These are phyloP conservation scores for Phytophthora pluvialis DNA, from an alignment of 352 stramenopile species.

Conservation along the genomic window DNA sequence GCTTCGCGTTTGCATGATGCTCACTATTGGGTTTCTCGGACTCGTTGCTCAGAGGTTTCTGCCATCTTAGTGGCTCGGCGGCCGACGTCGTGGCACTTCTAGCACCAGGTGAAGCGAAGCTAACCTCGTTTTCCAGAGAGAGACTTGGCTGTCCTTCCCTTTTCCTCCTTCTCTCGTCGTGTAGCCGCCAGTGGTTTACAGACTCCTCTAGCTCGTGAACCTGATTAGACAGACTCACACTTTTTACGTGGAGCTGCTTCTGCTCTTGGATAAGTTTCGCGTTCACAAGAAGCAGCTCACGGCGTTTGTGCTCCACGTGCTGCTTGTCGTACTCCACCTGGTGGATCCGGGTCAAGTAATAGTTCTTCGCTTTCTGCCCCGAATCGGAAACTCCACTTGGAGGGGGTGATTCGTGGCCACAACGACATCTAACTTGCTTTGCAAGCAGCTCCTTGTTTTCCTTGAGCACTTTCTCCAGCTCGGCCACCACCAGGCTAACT, in stretches of 20 bases:
- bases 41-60: not conserved
- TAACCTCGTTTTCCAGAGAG: not conserved
- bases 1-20: not conserved
- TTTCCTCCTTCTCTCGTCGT: conserved; percentile 56
- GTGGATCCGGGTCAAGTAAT: conserved; percentile 55
- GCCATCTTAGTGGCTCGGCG: not conserved
- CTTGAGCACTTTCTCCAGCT: conserved; percentile 54
- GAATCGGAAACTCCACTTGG: conserved; percentile 8
- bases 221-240: conserved; percentile 28
- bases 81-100: not conserved
- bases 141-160: conserved; percentile 24
- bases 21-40: not conserved
- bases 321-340: conserved; percentile 55
- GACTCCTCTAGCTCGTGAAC: conserved; percentile 57
- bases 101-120: not conserved
- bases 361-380: conserved; percentile 36
- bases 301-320: conserved; percentile 55
- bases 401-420: conserved; percentile 2
- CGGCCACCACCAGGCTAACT: conserved; percentile 43
- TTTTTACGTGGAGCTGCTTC: conserved; percentile 58
- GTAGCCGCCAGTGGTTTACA: conserved; percentile 55
- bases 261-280: conserved; percentile 73
- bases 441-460: conserved; percentile 50
- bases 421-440: conserved; percentile 27
- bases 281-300: conserved; percentile 72